phyloP scores from a whole-genome alignment of 2,329 filamentous ascomycete genomes.

The Peltaster fructicola region DNA sequence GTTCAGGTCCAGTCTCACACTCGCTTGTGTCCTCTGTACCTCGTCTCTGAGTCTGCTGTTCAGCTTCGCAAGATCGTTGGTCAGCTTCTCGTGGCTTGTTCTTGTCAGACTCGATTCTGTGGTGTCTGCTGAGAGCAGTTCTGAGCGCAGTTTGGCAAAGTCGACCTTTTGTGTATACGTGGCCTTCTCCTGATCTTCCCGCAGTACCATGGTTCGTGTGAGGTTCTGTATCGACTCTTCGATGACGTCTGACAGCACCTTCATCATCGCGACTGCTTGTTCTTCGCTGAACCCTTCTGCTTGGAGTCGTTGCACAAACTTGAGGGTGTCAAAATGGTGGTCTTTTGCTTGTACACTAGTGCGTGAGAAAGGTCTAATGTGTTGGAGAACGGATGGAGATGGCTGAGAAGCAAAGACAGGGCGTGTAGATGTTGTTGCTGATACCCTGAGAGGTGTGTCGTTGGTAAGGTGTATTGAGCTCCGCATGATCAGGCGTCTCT shows the following conservation, averaged over 20 bases:
- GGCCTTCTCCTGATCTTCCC: slow-evolving; percentile 75
- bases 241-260: slow-evolving; percentile 87
- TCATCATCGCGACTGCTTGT: slow-evolving; percentile 97
- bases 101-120: slow-evolving; percentile 80
- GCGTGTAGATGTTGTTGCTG: no score
- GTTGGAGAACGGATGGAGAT: no score
- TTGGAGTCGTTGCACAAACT: slow-evolving; percentile 82
- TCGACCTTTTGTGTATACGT: slow-evolving; percentile 79
- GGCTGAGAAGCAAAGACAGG: no score
- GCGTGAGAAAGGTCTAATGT: slow-evolving; percentile 55
- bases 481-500: no score
- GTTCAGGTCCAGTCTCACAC: slow-evolving; percentile 81
- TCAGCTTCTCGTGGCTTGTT: slow-evolving; percentile 75
- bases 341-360: slow-evolving; percentile 47
- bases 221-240: slow-evolving; percentile 97
- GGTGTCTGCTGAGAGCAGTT: slow-evolving; percentile 79
- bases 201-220: slow-evolving; percentile 91
- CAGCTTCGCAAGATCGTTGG: slow-evolving; percentile 87
- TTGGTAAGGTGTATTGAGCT: no score
- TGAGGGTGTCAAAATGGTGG: slow-evolving; percentile 95
- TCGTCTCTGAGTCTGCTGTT: slow-evolving; percentile 81
- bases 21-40: slow-evolving; percentile 84
- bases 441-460: no score
- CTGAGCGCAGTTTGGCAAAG: slow-evolving; percentile 89
- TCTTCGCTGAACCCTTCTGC: slow-evolving; percentile 89